Percentiles rank a stretch among this genome's conserved stretches.
phyloP scores from a whole-genome alignment of 352 stramenopile genomes.

The Phytophthora tentaculata region DNA sequence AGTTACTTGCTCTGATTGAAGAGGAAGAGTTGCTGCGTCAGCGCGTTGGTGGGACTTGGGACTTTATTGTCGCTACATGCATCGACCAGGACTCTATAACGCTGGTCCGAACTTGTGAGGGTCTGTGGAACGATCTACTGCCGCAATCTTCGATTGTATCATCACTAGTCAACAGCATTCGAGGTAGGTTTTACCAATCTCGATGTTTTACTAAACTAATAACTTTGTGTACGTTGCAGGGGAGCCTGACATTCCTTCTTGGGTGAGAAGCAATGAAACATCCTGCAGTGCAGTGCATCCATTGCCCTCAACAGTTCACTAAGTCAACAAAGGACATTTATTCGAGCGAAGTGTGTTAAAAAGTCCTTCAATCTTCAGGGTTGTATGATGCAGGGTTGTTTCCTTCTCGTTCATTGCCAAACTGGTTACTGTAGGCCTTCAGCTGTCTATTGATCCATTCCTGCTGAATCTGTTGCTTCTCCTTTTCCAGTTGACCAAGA shows the following conservation, averaged over 20 bases:
- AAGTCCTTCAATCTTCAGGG: constrained; percentile 28
- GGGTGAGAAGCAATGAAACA: constrained; percentile 13
- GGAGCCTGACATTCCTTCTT: neutral
- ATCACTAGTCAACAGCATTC: constrained; percentile 18
- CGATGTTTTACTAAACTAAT: no score
- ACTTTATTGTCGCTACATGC: constrained; percentile 22
- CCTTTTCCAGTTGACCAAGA: constrained; percentile 58
- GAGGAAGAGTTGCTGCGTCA: constrained; percentile 36
- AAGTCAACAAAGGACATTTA: neutral
- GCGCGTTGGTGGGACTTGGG: constrained; percentile 23
- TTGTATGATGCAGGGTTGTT: constrained; percentile 17
- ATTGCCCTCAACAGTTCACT: constrained; percentile 12
- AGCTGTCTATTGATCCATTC: constrained; percentile 64
- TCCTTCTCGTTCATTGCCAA: constrained; percentile 10
- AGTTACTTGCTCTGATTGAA: constrained; percentile 39
- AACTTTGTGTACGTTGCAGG: neutral
- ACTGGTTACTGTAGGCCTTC: constrained; percentile 36
- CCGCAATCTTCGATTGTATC: constrained; percentile 15
- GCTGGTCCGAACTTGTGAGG: constrained; percentile 18
- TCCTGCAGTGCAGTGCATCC: constrained; percentile 18
- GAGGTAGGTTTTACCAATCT: constrained; percentile 18
- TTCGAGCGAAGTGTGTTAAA: no score
- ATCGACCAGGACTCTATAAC: constrained; percentile 20
- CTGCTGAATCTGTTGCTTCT: constrained; percentile 70
- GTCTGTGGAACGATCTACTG: constrained; percentile 26